Conservation (phyloP, 768 basidiomycete species). For the button mushroom (Agaricus bisporus) region DNA sequence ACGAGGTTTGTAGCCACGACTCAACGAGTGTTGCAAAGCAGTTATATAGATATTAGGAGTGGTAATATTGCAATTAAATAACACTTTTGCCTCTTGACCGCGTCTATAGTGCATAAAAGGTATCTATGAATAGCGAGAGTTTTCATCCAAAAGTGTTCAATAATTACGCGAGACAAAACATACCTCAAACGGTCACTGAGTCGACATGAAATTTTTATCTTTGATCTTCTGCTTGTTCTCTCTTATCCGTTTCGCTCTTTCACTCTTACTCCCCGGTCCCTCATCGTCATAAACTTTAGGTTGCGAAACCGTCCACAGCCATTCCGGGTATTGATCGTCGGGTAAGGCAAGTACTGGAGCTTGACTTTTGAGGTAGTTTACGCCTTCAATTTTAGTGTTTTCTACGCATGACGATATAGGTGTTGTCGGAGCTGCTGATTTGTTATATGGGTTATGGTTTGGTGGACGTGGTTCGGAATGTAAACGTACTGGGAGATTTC, state of each 20-base stretch:
- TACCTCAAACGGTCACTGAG: slow-evolving; percentile 40
- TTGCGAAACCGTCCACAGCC: slow-evolving; percentile 79
- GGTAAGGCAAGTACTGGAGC: slow-evolving; percentile 66
- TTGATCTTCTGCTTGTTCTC: slow-evolving; percentile 67
- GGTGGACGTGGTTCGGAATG: not conserved
- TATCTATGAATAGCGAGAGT: too few relatives aligned
- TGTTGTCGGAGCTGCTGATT: slow-evolving; percentile 12
- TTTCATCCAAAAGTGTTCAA: too few relatives aligned
- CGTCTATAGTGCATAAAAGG: too few relatives aligned
- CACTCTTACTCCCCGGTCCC: slow-evolving; percentile 67
- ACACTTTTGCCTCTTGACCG: too few relatives aligned
- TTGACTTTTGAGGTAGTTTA: slow-evolving; percentile 81
- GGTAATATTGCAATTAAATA: too few relatives aligned
- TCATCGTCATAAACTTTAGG: slow-evolving; percentile 60
- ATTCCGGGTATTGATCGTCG: slow-evolving; percentile 83
- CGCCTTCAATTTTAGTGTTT: slow-evolving; percentile 72
- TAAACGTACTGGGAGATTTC: not conserved
- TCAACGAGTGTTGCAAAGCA: too few relatives aligned
- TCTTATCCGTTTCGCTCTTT: slow-evolving; percentile 48
- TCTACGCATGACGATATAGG: slow-evolving; percentile 59
- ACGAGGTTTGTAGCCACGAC: too few relatives aligned
- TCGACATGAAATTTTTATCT: slow-evolving; percentile 82
- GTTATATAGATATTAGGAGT: too few relatives aligned
- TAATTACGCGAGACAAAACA: too few relatives aligned
- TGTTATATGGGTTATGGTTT: not conserved